Evolutionary conservation across 768 basidiomycete genomes (phyloP), one percentile per base, ranked within the genome.

Genomic region (Boletus patriciae): DNA sequence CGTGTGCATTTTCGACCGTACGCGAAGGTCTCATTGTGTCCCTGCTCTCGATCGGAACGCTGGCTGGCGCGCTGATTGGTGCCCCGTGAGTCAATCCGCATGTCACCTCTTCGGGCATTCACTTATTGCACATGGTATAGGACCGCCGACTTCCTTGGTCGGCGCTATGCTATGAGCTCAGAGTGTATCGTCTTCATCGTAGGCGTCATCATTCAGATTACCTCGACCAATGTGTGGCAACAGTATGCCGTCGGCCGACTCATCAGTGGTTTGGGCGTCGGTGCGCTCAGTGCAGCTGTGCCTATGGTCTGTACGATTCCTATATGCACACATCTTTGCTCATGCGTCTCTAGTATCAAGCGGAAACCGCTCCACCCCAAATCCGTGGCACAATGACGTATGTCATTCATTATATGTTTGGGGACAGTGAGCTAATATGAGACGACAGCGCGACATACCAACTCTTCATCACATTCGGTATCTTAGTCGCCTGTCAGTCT

Each of bases 401-500:
- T 40, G 54, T 43, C 12, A 2, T 41, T 33, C n/a, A 36, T 37
- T 1, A 12, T 33, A n/a, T 49, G 59, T 52, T 15, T 29, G 0
- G 12, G 4, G 8, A 50, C 29, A 25, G 37, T n/a, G 19, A 29
- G n/a, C 13, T 57, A 16, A 40, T 9, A 18, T 46, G 34, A 23
- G 42, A 40, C 47, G 57, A 6, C 60, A 61, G 65, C 18, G 82
- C 81, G 3, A 82, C 81, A 6, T 83, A 81, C 61, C 82, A 84
- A 63, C 73, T 86, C 15, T 85, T 86, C 71, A 87, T 88, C 62
- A 88, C 87, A 0, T 77, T 85, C 58, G 87, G 88, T 64, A 88
- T 86, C 59, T 77, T 87, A 33, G 78, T 86, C 41, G 83, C 86
- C 34, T 86, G 81, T 83, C 60, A 46, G 79, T 74, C 7, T 18